phyloP scores from a whole-genome alignment of 768 basidiomycete genomes.

The Auriscalpium vulgare region DNA sequence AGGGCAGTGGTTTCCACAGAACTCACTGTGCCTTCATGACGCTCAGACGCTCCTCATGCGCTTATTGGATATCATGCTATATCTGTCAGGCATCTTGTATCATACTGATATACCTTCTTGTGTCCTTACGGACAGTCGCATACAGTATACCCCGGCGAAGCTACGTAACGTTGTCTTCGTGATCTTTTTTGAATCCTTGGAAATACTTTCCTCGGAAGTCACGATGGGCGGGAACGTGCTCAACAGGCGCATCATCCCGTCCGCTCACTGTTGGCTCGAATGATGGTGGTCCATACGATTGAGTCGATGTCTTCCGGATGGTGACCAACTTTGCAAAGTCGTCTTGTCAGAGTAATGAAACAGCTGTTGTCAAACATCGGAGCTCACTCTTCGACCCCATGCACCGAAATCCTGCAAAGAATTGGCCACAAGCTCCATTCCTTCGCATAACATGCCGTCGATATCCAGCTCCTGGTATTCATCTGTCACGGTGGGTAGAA shows the following conservation, averaged over 20 bases:
- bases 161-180: too few species aligned
- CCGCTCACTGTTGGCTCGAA: constrained; percentile 31
- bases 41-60: too few species aligned
- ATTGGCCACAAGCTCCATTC: constrained; percentile 84
- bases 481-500: constrained; percentile 87
- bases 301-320: constrained; percentile 58
- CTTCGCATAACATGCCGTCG: constrained; percentile 66
- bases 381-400: constrained; percentile 87
- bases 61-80: too few species aligned
- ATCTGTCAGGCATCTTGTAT: too few species aligned
- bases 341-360: not conserved
- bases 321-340: constrained; percentile 68
- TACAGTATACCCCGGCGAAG: too few species aligned
- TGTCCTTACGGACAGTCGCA: too few species aligned
- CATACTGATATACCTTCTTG: too few species aligned
- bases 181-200: constrained; percentile 58
- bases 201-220: constrained; percentile 89
- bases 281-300: constrained; percentile 41
- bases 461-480: constrained; percentile 88
- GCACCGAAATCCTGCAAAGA: constrained; percentile 90
- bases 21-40: too few species aligned
- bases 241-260: not conserved
- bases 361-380: not conserved
- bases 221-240: constrained; percentile 73
- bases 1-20: not conserved